Conservation (phyloP, 345 rosid genomes). For the Acer saccharum region DNA sequence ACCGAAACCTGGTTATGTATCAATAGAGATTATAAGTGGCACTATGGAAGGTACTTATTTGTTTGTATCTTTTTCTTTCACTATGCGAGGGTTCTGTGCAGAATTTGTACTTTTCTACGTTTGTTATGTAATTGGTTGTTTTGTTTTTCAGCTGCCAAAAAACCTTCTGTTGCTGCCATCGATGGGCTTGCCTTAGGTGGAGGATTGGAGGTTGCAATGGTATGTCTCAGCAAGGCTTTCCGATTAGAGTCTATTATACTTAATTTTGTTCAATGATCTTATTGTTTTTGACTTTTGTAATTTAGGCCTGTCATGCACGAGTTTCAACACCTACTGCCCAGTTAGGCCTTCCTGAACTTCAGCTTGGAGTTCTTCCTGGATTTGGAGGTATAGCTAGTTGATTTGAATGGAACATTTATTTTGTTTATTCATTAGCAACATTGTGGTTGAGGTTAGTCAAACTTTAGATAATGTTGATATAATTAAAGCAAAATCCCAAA, state of each 20-base stretch:
- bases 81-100: neutral
- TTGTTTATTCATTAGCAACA: neutral
- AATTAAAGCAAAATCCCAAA: no score
- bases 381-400: constrained; percentile 73
- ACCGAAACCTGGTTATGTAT: constrained; percentile 62
- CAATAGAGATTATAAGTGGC: constrained; percentile 67
- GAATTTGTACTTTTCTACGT: neutral
- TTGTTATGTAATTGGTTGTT: constrained; percentile 18
- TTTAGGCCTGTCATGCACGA: constrained; percentile 88
- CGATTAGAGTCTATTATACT: neutral
- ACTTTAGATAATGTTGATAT: no score
- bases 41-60: constrained; percentile 68
- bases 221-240: constrained; percentile 30
- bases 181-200: constrained; percentile 99
- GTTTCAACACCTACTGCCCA: constrained; percentile 78
- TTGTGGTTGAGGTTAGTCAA: neutral
- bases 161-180: constrained; percentile 98
- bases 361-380: constrained; percentile 91
- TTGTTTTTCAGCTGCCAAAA: constrained; percentile 66
- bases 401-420: neutral
- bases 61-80: neutral
- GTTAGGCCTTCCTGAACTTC: constrained; percentile 92
- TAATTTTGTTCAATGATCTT: constrained; percentile 15
- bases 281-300: constrained; percentile 2
- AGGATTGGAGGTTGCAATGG: constrained; percentile 97